These are phyloP conservation scores for Coemansia sp. DNA, from an alignment of 192 early-diverging fungal genomes.

Conservation along the genomic window DNA sequence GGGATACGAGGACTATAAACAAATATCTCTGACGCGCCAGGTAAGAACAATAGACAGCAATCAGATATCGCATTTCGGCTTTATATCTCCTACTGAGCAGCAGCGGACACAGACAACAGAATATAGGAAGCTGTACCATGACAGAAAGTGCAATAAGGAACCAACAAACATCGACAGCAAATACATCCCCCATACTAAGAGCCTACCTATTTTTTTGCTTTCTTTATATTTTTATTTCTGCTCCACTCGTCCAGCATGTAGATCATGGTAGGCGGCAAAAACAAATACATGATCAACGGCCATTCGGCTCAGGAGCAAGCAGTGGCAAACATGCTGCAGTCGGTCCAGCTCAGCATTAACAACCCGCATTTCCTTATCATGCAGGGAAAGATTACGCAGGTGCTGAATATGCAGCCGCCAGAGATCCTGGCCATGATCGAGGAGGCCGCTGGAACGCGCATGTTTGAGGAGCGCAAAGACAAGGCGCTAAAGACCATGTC, in stretches of 20 bases:
- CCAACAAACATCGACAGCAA: too few species aligned
- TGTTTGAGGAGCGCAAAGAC: constrained; percentile 98
- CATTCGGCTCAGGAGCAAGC: constrained; percentile 83
- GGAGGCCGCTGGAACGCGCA: constrained; percentile 96
- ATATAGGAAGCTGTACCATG: too few species aligned
- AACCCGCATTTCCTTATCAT: constrained; percentile 99
- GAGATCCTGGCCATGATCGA: constrained; percentile 98
- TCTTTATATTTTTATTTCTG: too few species aligned
- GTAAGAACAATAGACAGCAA: too few species aligned
- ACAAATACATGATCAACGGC: constrained; percentile 97
- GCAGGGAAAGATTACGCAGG: constrained; percentile 99
- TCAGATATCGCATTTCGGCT: too few species aligned
- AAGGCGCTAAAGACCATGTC: constrained; percentile 90
- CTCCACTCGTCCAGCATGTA: too few species aligned
- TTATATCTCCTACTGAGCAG: too few species aligned
- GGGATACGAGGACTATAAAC: constrained; percentile 79
- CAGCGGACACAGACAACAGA: too few species aligned
- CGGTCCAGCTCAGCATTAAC: constrained; percentile 97
- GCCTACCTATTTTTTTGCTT: too few species aligned
- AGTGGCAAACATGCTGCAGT: constrained; percentile 91
- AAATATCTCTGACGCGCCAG: constrained; percentile 94
- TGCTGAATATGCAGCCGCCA: constrained; percentile 98
- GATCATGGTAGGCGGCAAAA: constrained; percentile 81
- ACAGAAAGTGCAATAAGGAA: neutral
- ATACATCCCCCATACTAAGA: too few species aligned